Percentiles rank a stretch among this genome's conserved stretches.
Evolutionary conservation across 495 filamentous ascomycete genomes (phyloP).

Genomic region (Hypoxylon cercidicola): DNA sequence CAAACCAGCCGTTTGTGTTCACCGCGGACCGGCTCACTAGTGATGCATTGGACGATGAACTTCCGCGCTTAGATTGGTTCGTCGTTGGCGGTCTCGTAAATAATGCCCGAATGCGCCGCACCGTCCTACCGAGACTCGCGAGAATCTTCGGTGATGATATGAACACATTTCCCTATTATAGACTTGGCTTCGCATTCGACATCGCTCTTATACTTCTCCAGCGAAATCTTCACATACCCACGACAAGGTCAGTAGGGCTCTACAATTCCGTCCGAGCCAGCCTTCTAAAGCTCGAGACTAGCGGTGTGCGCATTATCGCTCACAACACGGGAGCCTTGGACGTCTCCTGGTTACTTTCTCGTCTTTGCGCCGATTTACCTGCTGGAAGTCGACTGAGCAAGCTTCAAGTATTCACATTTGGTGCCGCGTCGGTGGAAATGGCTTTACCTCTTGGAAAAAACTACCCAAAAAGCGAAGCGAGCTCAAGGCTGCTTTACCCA

Average conservation of each 20-base stretch:
- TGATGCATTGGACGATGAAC: conserved; percentile 39
- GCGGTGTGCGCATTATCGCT: conserved; percentile 51
- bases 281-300: conserved; percentile 48
- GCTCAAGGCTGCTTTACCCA: conserved; percentile 15
- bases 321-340: conserved; percentile 49
- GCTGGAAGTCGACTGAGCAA: conserved; percentile 45
- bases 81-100: conserved; percentile 47
- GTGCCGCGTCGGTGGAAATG: conserved; percentile 53
- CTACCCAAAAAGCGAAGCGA: conserved; percentile 20
- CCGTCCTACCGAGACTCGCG: conserved; percentile 43
- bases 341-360: conserved; percentile 47
- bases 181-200: conserved; percentile 48
- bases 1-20: conserved; percentile 4
- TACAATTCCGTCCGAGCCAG: conserved; percentile 47
- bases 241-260: conserved; percentile 37
- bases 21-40: conserved; percentile 37
- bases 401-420: conserved; percentile 58
- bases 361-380: conserved; percentile 54
- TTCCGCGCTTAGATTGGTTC: conserved; percentile 49
- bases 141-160: conserved; percentile 51
- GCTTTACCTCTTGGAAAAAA: conserved; percentile 45
- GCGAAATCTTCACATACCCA: conserved; percentile 44
- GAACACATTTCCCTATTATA: conserved; percentile 46
- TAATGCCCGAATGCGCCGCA: conserved; percentile 23
- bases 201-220: conserved; percentile 44